These are phyloP conservation scores for Pseudocercospora pini-densiflorae DNA, from an alignment of 2,329 filamentous ascomycete genomes.

Conservation along the genomic window DNA sequence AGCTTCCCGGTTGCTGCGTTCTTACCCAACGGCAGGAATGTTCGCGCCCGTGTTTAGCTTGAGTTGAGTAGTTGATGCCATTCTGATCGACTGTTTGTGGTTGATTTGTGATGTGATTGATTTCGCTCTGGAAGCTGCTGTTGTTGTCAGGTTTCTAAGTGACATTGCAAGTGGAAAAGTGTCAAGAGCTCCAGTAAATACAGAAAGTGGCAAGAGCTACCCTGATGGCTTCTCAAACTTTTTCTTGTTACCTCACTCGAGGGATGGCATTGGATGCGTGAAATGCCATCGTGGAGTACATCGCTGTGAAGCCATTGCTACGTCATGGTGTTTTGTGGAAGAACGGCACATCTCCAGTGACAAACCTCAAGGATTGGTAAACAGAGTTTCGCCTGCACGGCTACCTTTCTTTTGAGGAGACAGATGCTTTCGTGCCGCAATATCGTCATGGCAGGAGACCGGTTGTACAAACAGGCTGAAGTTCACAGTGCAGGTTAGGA, in stretches of 20 bases:
- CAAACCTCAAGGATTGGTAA: background rate
- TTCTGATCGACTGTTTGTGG: conserved; percentile 29
- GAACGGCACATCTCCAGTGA: background rate
- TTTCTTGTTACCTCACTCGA: conserved; percentile 7
- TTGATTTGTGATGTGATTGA: conserved; percentile 22
- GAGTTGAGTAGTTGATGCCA: conserved; percentile 38
- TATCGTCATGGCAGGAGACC: background rate
- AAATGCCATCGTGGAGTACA: background rate
- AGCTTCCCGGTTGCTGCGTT: background rate
- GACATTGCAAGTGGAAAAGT: conserved; percentile 1
- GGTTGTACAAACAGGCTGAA: background rate
- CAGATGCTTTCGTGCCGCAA: background rate
- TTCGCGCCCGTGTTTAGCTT: conserved; percentile 45
- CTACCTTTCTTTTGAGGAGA: background rate
- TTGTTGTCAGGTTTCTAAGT: conserved; percentile 1
- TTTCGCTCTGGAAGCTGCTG: conserved; percentile 22
- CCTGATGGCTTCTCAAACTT: background rate
- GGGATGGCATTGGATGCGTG: background rate
- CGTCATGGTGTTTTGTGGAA: background rate
- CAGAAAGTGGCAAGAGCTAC: conserved; percentile 8
- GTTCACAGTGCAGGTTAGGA: background rate
- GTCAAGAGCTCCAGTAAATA: conserved; percentile 6
- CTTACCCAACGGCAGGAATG: conserved; percentile 40
- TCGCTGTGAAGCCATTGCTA: background rate
- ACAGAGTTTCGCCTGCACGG: background rate